These are phyloP conservation scores for Rhizophora apiculata DNA, from an alignment of 345 rosid species.

Conservation along the genomic window DNA sequence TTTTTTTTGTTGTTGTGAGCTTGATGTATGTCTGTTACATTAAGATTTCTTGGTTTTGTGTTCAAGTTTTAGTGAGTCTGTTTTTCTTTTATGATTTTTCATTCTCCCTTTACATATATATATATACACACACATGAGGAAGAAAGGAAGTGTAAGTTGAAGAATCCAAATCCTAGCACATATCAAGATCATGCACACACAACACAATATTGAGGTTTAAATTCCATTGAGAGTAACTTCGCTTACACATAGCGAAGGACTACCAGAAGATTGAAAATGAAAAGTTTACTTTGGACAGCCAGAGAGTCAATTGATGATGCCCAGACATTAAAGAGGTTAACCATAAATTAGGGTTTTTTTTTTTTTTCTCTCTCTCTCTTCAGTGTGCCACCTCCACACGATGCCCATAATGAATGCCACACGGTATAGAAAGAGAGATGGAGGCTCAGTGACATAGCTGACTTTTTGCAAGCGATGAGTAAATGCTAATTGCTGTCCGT, in stretches of 20 bases:
- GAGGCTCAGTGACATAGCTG: conserved; percentile 31
- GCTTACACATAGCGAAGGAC: too few relatives aligned
- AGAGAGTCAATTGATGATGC: neutral
- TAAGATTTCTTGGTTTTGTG: too few relatives aligned
- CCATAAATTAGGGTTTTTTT: conserved; percentile 1
- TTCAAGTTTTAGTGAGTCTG: too few relatives aligned
- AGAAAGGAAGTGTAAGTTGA: too few relatives aligned
- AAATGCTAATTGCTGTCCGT: conserved; percentile 52
- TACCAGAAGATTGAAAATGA: neutral
- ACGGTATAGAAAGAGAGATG: conserved; percentile 19
- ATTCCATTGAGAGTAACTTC: neutral
- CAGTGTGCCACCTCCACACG: conserved; percentile 23
- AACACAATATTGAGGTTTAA: conserved; percentile 1
- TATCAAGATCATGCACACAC: conserved; percentile 2
- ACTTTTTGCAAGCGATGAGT: conserved; percentile 51
- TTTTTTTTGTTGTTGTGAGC: too few relatives aligned
- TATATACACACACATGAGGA: too few relatives aligned
- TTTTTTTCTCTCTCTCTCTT: too few relatives aligned
- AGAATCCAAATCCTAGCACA: neutral
- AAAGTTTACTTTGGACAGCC: neutral
- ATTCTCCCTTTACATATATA: too few relatives aligned
- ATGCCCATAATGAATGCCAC: conserved; percentile 32
- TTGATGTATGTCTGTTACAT: too few relatives aligned
- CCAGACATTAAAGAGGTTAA: conserved; percentile 8
- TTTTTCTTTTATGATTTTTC: too few relatives aligned